Evolutionary conservation across 1,284 basidiomycete species (phyloP).

Genomic region (Taiwanofungus camphoratus): DNA sequence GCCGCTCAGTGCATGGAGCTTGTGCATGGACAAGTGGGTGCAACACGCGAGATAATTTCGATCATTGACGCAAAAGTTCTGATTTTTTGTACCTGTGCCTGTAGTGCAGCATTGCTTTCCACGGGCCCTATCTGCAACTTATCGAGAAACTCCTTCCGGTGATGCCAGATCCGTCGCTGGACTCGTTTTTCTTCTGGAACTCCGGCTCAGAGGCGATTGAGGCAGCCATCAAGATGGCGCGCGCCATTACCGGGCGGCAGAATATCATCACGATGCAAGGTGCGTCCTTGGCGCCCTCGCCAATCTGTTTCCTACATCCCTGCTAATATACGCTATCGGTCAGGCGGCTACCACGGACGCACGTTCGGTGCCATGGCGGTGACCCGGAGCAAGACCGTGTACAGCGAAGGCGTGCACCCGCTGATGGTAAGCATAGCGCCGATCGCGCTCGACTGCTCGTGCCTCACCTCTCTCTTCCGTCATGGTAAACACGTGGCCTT

Average conservation of each 20-base stretch:
- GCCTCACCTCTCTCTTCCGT: background rate
- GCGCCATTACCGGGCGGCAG: constrained; percentile 71
- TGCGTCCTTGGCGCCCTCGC: constrained; percentile 16
- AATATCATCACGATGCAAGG: constrained; percentile 92
- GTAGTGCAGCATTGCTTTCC: constrained; percentile 77
- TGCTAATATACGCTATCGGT: background rate
- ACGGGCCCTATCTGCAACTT: constrained; percentile 71
- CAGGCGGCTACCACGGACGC: constrained; percentile 81
- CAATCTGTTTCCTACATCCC: background rate
- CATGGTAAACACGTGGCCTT: background rate
- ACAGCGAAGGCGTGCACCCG: constrained; percentile 74
- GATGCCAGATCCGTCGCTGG: constrained; percentile 83
- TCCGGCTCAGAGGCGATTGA: constrained; percentile 91
- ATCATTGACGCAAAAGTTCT: background rate
- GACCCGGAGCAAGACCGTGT: constrained; percentile 88
- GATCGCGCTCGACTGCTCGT: background rate
- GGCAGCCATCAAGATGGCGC: constrained; percentile 77
- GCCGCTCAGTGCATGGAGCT: constrained; percentile 80
- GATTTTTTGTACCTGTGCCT: constrained; percentile 4
- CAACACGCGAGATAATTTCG: background rate
- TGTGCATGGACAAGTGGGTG: constrained; percentile 67
- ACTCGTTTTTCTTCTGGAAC: constrained; percentile 96
- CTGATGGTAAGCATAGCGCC: constrained; percentile 59
- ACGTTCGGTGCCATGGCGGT: constrained; percentile 86
- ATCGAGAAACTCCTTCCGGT: constrained; percentile 74